Evolutionary conservation across 495 filamentous ascomycete species (phyloP).

Genomic region (Aspergillus biplanus): DNA sequence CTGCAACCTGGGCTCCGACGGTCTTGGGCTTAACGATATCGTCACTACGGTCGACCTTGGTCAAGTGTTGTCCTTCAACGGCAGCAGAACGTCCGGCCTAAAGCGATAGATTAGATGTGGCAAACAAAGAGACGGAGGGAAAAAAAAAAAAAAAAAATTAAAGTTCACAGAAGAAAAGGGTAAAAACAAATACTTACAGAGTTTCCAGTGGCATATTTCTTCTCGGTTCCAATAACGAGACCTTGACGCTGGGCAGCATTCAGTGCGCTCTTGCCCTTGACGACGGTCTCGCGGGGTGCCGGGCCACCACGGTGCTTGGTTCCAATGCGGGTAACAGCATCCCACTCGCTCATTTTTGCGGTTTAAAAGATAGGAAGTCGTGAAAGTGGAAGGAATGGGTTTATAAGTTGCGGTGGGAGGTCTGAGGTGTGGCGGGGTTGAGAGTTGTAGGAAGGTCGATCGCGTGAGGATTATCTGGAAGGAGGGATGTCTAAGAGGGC

Average conservation of each 20-base stretch:
- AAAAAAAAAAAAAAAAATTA: background rate
- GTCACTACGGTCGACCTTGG: conserved; percentile 97
- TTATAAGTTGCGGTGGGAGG: conserved; percentile 15
- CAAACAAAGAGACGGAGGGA: conserved; percentile 1
- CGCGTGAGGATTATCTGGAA: conserved; percentile 35
- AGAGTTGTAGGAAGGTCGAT: conserved; percentile 25
- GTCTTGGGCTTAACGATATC: conserved; percentile 97
- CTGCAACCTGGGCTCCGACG: conserved; percentile 76
- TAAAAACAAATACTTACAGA: conserved; percentile 61
- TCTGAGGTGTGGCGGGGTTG: conserved; percentile 11
- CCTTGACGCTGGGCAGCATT: conserved; percentile 90
- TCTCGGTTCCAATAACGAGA: conserved; percentile 80
- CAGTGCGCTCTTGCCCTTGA: conserved; percentile 81
- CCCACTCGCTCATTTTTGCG: conserved; percentile 71
- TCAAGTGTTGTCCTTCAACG: conserved; percentile 89
- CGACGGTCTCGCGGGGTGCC: conserved; percentile 76
- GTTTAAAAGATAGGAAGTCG: conserved; percentile 1
- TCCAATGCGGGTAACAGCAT: conserved; percentile 90
- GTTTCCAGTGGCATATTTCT: conserved; percentile 83
- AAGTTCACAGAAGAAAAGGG: conserved; percentile 1
- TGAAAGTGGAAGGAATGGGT: background rate
- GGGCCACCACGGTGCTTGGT: conserved; percentile 69
- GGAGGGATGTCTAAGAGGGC: conserved; percentile 30
- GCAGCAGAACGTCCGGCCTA: conserved; percentile 61
- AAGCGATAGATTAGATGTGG: conserved; percentile 4